These are phyloP conservation scores for Barnettozyma siamensis DNA, from an alignment of 805 yeast genomes.

Conservation along the genomic window DNA sequence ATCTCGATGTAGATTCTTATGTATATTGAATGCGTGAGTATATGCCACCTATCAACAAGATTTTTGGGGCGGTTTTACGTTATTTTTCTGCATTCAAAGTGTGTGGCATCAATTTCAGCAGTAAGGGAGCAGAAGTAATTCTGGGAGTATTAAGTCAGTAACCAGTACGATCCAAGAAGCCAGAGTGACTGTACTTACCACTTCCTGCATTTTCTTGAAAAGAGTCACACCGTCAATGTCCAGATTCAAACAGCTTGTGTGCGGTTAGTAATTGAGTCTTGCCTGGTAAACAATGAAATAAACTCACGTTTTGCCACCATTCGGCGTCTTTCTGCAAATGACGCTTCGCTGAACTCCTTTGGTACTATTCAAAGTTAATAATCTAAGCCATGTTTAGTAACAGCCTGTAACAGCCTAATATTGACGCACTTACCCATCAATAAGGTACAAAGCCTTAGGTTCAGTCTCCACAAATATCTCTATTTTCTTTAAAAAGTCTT, in stretches of 20 bases:
- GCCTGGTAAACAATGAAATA: neutral
- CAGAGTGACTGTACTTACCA: slow-evolving; percentile 20
- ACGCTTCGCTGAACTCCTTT: slow-evolving; percentile 29
- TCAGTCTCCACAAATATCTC: slow-evolving; percentile 11
- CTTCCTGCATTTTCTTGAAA: slow-evolving; percentile 43
- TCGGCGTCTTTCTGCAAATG: slow-evolving; percentile 39
- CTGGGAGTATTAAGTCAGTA: slow-evolving; percentile 2
- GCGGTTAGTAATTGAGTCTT: slow-evolving; percentile 1
- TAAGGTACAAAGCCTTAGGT: slow-evolving; percentile 16
- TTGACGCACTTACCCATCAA: slow-evolving; percentile 24
- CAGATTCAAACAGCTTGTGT: slow-evolving; percentile 37
- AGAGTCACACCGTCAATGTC: slow-evolving; percentile 35
- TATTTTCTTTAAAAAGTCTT: slow-evolving; percentile 7
- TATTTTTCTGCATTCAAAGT: slow-evolving; percentile 45
- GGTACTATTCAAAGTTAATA: slow-evolving; percentile 7
- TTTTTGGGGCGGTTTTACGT: too few relatives aligned
- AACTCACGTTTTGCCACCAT: slow-evolving; percentile 36
- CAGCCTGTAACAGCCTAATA: too few relatives aligned
- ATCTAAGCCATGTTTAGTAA: neutral
- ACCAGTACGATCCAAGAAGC: neutral
- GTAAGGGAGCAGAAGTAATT: slow-evolving; percentile 48
- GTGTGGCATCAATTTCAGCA: slow-evolving; percentile 42
- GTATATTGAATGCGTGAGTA: too few relatives aligned
- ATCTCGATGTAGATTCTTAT: too few relatives aligned
- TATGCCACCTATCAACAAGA: too few relatives aligned